Percentiles rank a stretch among this genome's conserved stretches.
These are phyloP conservation scores for Henningerozyma blattae DNA, from an alignment of 805 yeast genomes.

Conservation along the genomic window DNA sequence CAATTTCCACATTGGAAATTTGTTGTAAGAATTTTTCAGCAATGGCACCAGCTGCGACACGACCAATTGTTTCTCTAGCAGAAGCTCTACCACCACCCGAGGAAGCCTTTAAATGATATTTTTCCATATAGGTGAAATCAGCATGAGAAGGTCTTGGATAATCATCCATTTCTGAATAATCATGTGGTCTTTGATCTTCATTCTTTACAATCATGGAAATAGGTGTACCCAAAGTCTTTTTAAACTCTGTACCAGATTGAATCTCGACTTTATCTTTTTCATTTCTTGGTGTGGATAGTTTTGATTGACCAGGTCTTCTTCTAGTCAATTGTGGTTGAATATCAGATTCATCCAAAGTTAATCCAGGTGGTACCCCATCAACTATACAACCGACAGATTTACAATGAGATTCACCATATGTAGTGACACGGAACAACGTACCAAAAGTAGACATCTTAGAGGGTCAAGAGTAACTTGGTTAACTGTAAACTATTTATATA, in stretches of 20 bases:
- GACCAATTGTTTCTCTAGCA: constrained; percentile 96
- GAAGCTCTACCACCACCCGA: constrained; percentile 97
- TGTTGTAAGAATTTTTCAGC: constrained; percentile 82
- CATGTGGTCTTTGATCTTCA: constrained; percentile 95
- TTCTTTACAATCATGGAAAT: constrained; percentile 86
- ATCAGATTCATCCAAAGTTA: constrained; percentile 73
- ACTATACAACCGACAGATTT: constrained; percentile 96
- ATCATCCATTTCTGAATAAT: constrained; percentile 87
- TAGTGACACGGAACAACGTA: constrained; percentile 57
- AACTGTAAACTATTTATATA: too few species aligned
- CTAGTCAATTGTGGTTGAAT: constrained; percentile 92
- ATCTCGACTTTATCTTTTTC: constrained; percentile 89
- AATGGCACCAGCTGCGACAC: constrained; percentile 98
- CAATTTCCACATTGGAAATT: constrained; percentile 79
- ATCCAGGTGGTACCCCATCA: constrained; percentile 96
- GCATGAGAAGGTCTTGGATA: constrained; percentile 98
- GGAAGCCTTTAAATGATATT: constrained; percentile 87
- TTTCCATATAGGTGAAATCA: constrained; percentile 81
- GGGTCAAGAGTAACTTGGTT: background rate
- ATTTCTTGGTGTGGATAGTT: constrained; percentile 86
- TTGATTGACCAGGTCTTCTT: constrained; percentile 96
- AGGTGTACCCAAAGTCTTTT: constrained; percentile 88
- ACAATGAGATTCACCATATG: constrained; percentile 98
- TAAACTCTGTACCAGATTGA: constrained; percentile 90
- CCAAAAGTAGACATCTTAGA: constrained; percentile 62